These are phyloP conservation scores for Pythium dissotocum DNA, from an alignment of 352 stramenopile species.

Conservation along the genomic window DNA sequence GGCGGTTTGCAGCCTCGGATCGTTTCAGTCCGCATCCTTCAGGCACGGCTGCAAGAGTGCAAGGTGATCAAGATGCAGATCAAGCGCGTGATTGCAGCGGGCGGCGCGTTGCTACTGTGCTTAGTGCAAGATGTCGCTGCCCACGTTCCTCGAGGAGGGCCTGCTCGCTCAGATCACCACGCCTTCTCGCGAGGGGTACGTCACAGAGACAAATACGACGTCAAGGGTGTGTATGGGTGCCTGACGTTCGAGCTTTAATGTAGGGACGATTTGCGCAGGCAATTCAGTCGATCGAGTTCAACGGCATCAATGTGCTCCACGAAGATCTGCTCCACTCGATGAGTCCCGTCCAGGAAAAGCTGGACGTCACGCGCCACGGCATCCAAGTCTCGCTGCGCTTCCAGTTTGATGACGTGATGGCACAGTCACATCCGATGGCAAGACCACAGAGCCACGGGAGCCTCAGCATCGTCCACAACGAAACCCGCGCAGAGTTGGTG, in stretches of 20 bases:
- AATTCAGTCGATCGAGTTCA: slow-evolving; percentile 29
- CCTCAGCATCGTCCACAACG: slow-evolving; percentile 23
- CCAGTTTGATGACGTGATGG: slow-evolving; percentile 27
- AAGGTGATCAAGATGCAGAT: slow-evolving; percentile 7
- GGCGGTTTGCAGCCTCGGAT: background rate
- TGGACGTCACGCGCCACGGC: slow-evolving; percentile 16
- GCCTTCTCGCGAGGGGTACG: background rate
- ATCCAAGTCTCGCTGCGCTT: slow-evolving; percentile 22
- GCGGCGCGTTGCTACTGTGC: background rate
- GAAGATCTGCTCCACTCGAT: slow-evolving; percentile 28
- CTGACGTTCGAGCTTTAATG: background rate
- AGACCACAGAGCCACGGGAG: slow-evolving; percentile 16
- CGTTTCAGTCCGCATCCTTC: background rate
- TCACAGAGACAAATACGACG: background rate
- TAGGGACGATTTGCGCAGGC: slow-evolving; percentile 19
- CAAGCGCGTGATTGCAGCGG: background rate
- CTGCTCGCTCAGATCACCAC: background rate
- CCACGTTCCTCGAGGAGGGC: background rate
- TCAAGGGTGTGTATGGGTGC: too few species aligned
- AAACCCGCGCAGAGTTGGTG: slow-evolving; percentile 15
- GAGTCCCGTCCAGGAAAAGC: slow-evolving; percentile 23
- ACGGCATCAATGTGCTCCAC: slow-evolving; percentile 23
- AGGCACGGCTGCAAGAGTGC: background rate
- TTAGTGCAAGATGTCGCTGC: background rate
- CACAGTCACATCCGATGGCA: background rate